Base-by-base conservation (phyloP, 306 rosid species). In the Sicyos edulis region DNA sequence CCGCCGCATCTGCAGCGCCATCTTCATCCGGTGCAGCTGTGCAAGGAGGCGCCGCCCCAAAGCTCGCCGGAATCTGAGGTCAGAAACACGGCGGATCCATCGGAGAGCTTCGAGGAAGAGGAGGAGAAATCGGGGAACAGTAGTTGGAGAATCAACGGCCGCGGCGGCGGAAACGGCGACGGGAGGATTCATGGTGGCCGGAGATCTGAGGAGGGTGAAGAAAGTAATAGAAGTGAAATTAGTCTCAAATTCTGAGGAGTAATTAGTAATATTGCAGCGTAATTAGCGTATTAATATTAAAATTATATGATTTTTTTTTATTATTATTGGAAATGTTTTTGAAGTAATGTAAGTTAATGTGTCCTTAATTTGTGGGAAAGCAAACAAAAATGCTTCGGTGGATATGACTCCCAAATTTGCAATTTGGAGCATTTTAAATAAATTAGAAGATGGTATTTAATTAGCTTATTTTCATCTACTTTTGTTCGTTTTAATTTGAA, bases 71-170 rank as follows among this genome's bases (percentile, higher is more conserved):
- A 87, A 52, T 84, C 91, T 0, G 96, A 88, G 6, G 22, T 76
- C 8, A 47, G 88, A 17, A 87, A 85, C 0, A 74, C 66, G 0
- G 89, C 85, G 0, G 93, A 81, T 60, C 78, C 83, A 75, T 87
- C 97, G 15, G 99, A 89, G 88, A 95, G 97, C 71, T 89, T 91
- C 0, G 97, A 91, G 42, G 96, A 91, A 9, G 97, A 96, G 26
- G 96, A 91, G 10, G 97, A 96, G 26, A 95, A 95, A 69, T 91
- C 95, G 10, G 99, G 88, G 22, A 91, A 96, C 79, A 82, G 91
- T 71, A 95, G 99, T 87, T 93, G 97, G 97, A 91, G 88, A 75
- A 96, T 84, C 0, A 97, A 91, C 29, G 29, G 96, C 51, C 86
- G 89, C 9, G 95, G 96, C 51, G 87, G 89, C 9, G 95, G 81